A percentile compares a stretch with the other conserved stretches of the same genome.
Conservation (phyloP, 2,329 filamentous ascomycete species). For the Trichoderma afroharzianum region DNA sequence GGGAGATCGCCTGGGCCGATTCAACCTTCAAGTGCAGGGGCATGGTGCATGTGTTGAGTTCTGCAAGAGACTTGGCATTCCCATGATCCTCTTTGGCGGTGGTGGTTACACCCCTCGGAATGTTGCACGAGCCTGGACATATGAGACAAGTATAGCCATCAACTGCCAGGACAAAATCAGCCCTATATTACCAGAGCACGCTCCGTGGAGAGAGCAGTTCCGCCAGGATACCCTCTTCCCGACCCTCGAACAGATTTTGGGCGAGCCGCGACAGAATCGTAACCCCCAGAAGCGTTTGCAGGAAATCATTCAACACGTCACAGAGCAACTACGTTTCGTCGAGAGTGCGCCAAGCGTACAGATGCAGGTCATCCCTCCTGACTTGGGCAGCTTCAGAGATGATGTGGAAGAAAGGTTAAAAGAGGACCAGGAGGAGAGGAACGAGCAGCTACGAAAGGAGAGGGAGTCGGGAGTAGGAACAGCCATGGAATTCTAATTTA, state of each 20-base stretch:
- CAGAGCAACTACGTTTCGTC: conserved; percentile 83
- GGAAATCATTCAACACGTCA: conserved; percentile 72
- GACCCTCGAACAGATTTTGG: conserved; percentile 67
- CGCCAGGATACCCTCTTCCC: conserved; percentile 85
- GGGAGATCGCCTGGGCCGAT: conserved; percentile 87
- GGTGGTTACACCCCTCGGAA: conserved; percentile 96
- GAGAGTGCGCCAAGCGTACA: conserved; percentile 83
- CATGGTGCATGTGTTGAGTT: conserved; percentile 89
- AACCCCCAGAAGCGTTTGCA: conserved; percentile 74
- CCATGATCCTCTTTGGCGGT: conserved; percentile 86
- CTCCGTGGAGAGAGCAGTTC: conserved; percentile 87
- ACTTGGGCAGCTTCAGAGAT: conserved; percentile 64
- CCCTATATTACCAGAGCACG: conserved; percentile 70
- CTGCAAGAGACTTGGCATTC: conserved; percentile 75
- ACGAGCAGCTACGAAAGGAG: conserved; percentile 50
- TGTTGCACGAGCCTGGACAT: conserved; percentile 93
- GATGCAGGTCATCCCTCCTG: conserved; percentile 74
- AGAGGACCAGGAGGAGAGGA: conserved; percentile 59
- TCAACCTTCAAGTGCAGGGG: conserved; percentile 94
- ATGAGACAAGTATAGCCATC: conserved; percentile 90
- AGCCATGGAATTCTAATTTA: conserved; percentile 49
- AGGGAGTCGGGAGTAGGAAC: conserved; percentile 56
- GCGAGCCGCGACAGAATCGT: conserved; percentile 69
- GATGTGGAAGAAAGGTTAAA: conserved; percentile 65
- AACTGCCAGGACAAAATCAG: conserved; percentile 66